Conservation (phyloP, 1,284 basidiomycete genomes). For the Ceratobasidium sp. region DNA sequence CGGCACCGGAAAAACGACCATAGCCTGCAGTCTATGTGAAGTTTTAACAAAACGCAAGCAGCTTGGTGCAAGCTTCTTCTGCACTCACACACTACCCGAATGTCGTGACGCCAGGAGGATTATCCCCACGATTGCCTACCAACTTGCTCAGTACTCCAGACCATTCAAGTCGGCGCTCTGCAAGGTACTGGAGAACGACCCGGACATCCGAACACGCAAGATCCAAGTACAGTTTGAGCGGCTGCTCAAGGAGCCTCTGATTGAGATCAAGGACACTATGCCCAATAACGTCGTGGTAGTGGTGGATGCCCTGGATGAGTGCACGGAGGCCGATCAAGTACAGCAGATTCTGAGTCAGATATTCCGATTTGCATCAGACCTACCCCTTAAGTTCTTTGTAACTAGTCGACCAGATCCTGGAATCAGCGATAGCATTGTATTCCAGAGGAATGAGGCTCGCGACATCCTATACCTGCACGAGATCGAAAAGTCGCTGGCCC, state of each 20-base stretch:
- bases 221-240: neutral
- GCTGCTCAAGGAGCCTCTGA: neutral
- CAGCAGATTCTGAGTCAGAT: neutral
- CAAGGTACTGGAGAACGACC: neutral
- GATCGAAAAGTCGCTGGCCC: neutral
- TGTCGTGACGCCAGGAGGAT: neutral
- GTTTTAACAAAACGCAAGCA: neutral
- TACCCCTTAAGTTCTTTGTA: constrained; percentile 12
- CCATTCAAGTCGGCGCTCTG: neutral
- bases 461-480: neutral
- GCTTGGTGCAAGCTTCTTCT: neutral
- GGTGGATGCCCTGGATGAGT: constrained; percentile 15
- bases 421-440: neutral
- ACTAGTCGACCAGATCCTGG: constrained; percentile 12
- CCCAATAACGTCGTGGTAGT: constrained; percentile 2
- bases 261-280: neutral
- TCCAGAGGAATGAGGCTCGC: neutral
- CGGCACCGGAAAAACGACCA: constrained; percentile 4
- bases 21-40: constrained; percentile 1
- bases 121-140: neutral
- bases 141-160: neutral
- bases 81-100: neutral
- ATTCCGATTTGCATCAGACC: neutral
- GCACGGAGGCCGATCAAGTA: neutral
- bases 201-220: neutral